Evolutionary conservation across 371 early-diverging fungal species (phyloP).

Genomic region (Mucor plumbeus): DNA sequence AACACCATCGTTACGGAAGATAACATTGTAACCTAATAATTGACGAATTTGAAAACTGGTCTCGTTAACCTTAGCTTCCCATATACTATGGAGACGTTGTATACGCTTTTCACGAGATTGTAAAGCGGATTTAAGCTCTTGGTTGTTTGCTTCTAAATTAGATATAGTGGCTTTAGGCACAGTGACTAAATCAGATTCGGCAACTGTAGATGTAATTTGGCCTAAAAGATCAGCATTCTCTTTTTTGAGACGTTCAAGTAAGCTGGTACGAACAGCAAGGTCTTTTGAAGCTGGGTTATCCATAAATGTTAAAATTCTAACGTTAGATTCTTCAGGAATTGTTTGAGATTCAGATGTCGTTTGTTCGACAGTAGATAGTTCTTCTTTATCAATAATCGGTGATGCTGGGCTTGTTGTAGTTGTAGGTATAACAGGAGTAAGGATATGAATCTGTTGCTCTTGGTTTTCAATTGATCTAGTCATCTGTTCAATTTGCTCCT

Average conservation of each 20-base stretch:
- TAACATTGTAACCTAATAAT: slow-evolving; percentile 78
- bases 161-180: slow-evolving; percentile 61
- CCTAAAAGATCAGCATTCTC: slow-evolving; percentile 56
- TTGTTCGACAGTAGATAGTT: background rate
- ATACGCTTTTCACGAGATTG: slow-evolving; percentile 67
- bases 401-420: background rate
- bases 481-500: background rate
- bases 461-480: background rate
- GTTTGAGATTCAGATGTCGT: background rate
- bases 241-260: slow-evolving; percentile 57
- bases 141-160: slow-evolving; percentile 62
- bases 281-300: slow-evolving; percentile 77
- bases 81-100: slow-evolving; percentile 65
- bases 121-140: slow-evolving; percentile 44
- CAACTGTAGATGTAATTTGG: slow-evolving; percentile 21
- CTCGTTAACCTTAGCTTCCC: slow-evolving; percentile 66
- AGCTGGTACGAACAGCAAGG: slow-evolving; percentile 66
- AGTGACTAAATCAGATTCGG: slow-evolving; percentile 29
- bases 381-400: background rate
- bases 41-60: slow-evolving; percentile 52
- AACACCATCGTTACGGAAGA: slow-evolving; percentile 69
- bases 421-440: background rate
- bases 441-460: background rate
- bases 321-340: background rate
- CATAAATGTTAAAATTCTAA: slow-evolving; percentile 65